These are phyloP conservation scores for Russula ochroleuca DNA, from an alignment of 768 basidiomycete genomes.

Conservation along the genomic window DNA sequence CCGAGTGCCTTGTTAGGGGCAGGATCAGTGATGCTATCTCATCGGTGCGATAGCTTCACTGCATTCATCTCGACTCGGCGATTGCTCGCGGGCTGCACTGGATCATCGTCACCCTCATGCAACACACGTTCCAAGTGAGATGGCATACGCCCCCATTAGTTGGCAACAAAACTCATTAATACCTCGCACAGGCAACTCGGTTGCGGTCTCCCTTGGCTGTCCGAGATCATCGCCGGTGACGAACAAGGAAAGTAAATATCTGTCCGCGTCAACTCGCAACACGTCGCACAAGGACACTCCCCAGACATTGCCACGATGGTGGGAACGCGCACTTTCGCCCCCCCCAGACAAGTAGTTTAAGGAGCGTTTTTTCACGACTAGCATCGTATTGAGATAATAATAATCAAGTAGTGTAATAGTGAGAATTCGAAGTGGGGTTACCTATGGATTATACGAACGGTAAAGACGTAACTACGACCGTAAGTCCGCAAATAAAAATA, in stretches of 20 bases:
- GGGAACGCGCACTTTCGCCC: neutral
- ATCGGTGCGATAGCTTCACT: constrained; percentile 12
- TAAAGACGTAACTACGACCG: constrained; percentile 20
- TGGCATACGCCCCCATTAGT: constrained; percentile 6
- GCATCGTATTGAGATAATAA: constrained; percentile 13
- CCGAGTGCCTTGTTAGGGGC: neutral
- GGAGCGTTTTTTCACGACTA: constrained; percentile 16
- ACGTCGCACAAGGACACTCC: neutral
- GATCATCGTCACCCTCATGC: constrained; percentile 24
- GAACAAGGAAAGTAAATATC: constrained; percentile 4
- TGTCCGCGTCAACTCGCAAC: neutral
- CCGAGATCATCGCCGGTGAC: constrained; percentile 3
- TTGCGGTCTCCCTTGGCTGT: constrained; percentile 1
- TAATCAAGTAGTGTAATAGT: constrained; percentile 11
- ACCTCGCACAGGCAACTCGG: constrained; percentile 3
- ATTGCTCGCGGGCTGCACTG: constrained; percentile 15
- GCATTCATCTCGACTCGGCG: constrained; percentile 11
- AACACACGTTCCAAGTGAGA: constrained; percentile 10
- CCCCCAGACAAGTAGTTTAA: neutral
- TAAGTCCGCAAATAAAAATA: constrained; percentile 26
- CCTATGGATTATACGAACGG: constrained; percentile 25
- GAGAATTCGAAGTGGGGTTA: constrained; percentile 19
- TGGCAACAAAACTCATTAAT: constrained; percentile 12
- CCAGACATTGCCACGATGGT: neutral
- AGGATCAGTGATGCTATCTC: neutral